Evolutionary conservation across 83 land plant genomes (phyloP).

Genomic region (Picea abies): DNA sequence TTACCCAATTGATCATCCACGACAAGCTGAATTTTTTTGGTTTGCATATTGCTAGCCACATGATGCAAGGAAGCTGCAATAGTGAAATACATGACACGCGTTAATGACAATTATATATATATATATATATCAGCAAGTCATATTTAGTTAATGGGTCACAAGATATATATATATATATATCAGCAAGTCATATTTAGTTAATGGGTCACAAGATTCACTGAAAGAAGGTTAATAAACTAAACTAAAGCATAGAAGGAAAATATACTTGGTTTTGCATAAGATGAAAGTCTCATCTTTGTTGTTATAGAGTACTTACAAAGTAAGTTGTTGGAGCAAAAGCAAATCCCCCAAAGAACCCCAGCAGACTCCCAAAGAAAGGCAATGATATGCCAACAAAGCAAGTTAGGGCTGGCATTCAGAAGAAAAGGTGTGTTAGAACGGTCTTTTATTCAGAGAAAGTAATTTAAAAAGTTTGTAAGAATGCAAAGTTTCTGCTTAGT

Average conservation of each 20-base stretch:
- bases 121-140: background rate
- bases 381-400: too few species aligned
- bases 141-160: background rate
- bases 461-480: too few species aligned
- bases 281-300: background rate
- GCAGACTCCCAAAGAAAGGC: too few species aligned
- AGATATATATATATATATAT: background rate
- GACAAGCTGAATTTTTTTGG: slow-evolving; percentile 58
- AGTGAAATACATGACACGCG: background rate
- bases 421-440: too few species aligned
- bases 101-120: background rate
- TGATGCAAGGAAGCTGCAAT: slow-evolving; percentile 75
- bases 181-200: background rate
- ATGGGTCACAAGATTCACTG: background rate
- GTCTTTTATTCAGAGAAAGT: too few species aligned
- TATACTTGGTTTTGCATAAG: too few species aligned
- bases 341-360: too few species aligned
- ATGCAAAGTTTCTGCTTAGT: too few species aligned
- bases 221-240: background rate
- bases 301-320: too few species aligned
- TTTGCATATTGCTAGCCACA: slow-evolving; percentile 72
- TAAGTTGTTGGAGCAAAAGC: too few species aligned
- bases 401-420: too few species aligned
- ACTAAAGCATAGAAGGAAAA: too few species aligned
- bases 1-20: slow-evolving; percentile 70